A percentile compares a stretch with the other conserved stretches of the same genome.
These are phyloP conservation scores for Penstemon barbatus DNA, from an alignment of 257 asterid species.

Conservation along the genomic window DNA sequence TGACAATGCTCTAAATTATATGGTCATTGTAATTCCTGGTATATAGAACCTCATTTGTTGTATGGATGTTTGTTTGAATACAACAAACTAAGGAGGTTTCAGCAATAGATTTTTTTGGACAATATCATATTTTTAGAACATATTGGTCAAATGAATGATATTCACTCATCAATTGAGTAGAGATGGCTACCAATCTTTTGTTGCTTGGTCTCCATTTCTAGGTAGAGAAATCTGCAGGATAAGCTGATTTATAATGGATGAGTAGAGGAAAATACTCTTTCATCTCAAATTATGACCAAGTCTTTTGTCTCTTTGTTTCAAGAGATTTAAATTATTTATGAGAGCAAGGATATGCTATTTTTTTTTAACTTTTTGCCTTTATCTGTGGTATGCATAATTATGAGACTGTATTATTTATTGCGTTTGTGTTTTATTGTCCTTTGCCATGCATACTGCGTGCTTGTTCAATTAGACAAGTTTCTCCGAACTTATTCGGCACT, in stretches of 20 bases:
- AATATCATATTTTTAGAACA: not conserved
- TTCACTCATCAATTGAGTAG: not conserved
- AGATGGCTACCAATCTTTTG: too few species aligned
- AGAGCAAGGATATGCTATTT: not conserved
- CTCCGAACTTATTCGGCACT: not conserved
- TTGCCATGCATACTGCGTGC: not conserved
- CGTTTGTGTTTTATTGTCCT: not conserved
- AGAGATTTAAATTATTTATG: not conserved
- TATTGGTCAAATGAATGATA: not conserved
- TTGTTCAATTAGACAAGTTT: slow-evolving; percentile 3
- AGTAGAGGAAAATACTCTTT: not conserved
- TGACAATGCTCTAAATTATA: not conserved
- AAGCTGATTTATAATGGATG: slow-evolving; percentile 5
- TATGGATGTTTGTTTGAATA: too few species aligned
- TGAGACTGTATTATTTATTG: not conserved
- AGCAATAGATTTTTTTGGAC: not conserved
- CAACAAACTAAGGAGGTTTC: not conserved
- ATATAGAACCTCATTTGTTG: not conserved
- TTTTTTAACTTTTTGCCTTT: not conserved
- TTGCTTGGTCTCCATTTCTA: not conserved
- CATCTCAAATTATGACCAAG: not conserved
- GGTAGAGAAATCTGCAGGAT: not conserved
- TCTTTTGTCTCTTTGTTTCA: not conserved
- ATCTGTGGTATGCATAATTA: not conserved
- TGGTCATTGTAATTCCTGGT: not conserved